Evolutionary conservation across 495 filamentous ascomycete genomes (phyloP).

Genomic region (Neurospora tetraspora): DNA sequence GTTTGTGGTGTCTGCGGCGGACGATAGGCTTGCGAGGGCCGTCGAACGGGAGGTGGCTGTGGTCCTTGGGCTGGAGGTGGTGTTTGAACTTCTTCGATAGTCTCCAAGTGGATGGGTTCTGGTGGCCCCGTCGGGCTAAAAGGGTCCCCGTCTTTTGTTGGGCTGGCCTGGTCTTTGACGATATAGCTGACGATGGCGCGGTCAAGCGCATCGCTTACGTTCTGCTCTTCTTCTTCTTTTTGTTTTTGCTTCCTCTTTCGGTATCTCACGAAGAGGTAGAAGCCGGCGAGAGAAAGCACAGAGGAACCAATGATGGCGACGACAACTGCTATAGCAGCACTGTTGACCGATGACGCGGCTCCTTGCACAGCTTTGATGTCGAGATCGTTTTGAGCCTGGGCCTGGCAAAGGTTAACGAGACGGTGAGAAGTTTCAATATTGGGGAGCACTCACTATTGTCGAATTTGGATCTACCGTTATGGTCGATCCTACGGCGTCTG

Average conservation of each 20-base stretch:
- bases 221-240: conserved; percentile 13
- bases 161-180: conserved; percentile 15
- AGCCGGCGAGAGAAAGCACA: conserved; percentile 12
- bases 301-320: conserved; percentile 13
- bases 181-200: conserved; percentile 22
- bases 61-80: neutral
- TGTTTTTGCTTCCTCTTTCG: conserved; percentile 10
- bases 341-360: conserved; percentile 1
- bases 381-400: neutral
- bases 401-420: neutral
- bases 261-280: conserved; percentile 11
- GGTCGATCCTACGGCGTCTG: neutral
- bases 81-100: neutral
- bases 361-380: neutral
- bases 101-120: neutral
- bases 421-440: neutral
- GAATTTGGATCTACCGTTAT: neutral
- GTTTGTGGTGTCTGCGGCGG: neutral
- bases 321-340: conserved; percentile 10
- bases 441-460: conserved; percentile 2
- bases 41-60: neutral
- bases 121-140: neutral
- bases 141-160: neutral
- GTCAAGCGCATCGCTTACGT: conserved; percentile 16
- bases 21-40: neutral